These are phyloP conservation scores for Mycena indigotica DNA, from an alignment of 768 basidiomycete genomes.

Conservation along the genomic window DNA sequence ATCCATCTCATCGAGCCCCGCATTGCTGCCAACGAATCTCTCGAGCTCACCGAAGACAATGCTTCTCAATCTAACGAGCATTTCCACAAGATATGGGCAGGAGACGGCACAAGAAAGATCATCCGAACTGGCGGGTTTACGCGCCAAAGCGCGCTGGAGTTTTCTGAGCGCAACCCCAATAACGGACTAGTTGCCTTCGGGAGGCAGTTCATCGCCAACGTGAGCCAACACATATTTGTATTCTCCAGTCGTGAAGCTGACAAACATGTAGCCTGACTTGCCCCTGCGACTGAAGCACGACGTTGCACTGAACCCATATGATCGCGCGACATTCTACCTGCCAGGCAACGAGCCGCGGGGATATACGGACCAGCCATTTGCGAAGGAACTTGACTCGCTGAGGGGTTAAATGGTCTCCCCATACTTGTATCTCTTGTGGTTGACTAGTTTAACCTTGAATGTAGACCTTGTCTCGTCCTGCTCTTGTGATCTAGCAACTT, in stretches of 20 bases:
- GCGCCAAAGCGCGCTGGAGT: constrained; percentile 29
- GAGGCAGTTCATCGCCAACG: constrained; percentile 7
- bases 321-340: constrained; percentile 32
- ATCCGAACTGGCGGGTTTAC: constrained; percentile 34
- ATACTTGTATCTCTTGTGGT: too few relatives aligned
- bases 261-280: constrained; percentile 33
- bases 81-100: constrained; percentile 34
- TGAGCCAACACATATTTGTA: constrained; percentile 3
- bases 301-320: constrained; percentile 31
- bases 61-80: constrained; percentile 29
- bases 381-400: too few relatives aligned
- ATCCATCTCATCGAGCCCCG: constrained; percentile 37
- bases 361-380: constrained; percentile 35
- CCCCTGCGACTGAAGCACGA: constrained; percentile 28
- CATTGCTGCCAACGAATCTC: constrained; percentile 21
- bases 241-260: not conserved
- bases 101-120: constrained; percentile 16
- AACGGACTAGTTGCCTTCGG: constrained; percentile 9
- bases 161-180: constrained; percentile 22
- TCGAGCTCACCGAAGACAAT: constrained; percentile 4
- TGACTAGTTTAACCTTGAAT: too few relatives aligned
- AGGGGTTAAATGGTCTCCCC: too few relatives aligned
- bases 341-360: constrained; percentile 24
- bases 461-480: too few relatives aligned
- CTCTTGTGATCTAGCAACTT: too few relatives aligned